Percentiles rank a stretch among this genome's conserved stretches.
Conservation (phyloP, 768 basidiomycete genomes). For the Pulveroboletus sp. region DNA sequence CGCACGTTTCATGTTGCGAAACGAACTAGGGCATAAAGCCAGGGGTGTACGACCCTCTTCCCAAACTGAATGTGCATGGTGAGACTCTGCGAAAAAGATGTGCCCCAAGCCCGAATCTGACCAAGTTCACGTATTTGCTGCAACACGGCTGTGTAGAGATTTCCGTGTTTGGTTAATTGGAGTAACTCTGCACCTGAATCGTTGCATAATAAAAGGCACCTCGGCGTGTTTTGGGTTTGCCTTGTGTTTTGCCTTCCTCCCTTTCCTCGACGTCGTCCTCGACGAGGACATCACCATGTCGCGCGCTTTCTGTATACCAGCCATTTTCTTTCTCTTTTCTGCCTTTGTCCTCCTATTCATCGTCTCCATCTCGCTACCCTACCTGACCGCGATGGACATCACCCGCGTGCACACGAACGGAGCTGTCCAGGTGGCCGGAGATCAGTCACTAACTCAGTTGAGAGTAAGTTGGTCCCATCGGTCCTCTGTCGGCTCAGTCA, state of each 20-base stretch:
- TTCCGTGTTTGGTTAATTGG: conserved; percentile 3
- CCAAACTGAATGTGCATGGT: no score
- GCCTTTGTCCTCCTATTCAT: conserved; percentile 67
- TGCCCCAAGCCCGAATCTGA: not conserved
- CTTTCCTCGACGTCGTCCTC: conserved; percentile 3
- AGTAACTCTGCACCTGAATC: no score
- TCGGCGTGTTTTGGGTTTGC: conserved; percentile 5
- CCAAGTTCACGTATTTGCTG: no score
- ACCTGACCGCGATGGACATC: conserved; percentile 62
- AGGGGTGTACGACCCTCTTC: no score
- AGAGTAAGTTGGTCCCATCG: conserved; percentile 43
- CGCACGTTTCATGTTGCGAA: no score
- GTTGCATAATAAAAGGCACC: conserved; percentile 16
- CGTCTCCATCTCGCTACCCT: conserved; percentile 68
- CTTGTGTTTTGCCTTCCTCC: conserved; percentile 2
- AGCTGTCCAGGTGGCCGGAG: conserved; percentile 21
- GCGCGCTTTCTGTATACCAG: conserved; percentile 58
- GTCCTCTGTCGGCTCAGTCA: not conserved
- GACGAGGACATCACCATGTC: conserved; percentile 28
- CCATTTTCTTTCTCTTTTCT: conserved; percentile 48
- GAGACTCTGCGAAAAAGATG: no score
- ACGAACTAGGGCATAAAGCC: no score
- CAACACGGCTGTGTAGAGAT: not conserved
- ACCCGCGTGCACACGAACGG: conserved; percentile 49
- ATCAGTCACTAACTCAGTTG: conserved; percentile 37